Evolutionary conservation across 2,329 filamentous ascomycete genomes (phyloP), one percentile per base, ranked within the genome.

Genomic region (Phialophora tarda): DNA sequence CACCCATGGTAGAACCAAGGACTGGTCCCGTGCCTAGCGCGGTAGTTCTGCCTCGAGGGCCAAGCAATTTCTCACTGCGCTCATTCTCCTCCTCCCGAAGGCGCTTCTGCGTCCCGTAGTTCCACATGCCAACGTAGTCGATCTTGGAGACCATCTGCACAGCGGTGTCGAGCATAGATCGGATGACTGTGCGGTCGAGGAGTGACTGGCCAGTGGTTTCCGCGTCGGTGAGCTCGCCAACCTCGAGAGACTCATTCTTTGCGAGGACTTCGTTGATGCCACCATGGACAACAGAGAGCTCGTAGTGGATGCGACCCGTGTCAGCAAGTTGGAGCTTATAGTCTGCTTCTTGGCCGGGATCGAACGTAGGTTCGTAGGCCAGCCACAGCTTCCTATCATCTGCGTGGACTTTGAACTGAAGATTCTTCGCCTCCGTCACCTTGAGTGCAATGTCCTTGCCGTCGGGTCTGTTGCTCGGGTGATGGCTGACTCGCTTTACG

Each of bases 371-470:
- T 26, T 74, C 75, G 17, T 73, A 74, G 11, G 75, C 76, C 41
- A 74, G 74, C 32, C 77, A 69, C 2, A 73, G 67, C 14, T 69
- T 66, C 12, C 69, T 67, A 48, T 77, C 74, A 0, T 67, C 53
- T 1, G 65, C 48, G 41, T 69, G 66, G 38, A 70, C 62, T 10
- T 71, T 73, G 47, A 75, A 70, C 1, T 75, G 48, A 6, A 81
- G 72, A 30, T 77, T 75, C 64, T 81, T 80, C 5, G 76, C 71
- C 66, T 82, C 80, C 1, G 71, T 77, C 12, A 80, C 69, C 64
- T 79, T 76, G 17, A 72, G 61, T 34, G 67, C 59, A 11, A 73
- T 28, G 10, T 64, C 64, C 17, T 66, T 58, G 26, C 58, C 53
- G 10, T 57, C 65, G 1, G 78, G 67, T 62, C 73, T 74, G 6